Conservation (phyloP, 2,329 filamentous ascomycete genomes). For the Acephala macrosclerotiorum region DNA sequence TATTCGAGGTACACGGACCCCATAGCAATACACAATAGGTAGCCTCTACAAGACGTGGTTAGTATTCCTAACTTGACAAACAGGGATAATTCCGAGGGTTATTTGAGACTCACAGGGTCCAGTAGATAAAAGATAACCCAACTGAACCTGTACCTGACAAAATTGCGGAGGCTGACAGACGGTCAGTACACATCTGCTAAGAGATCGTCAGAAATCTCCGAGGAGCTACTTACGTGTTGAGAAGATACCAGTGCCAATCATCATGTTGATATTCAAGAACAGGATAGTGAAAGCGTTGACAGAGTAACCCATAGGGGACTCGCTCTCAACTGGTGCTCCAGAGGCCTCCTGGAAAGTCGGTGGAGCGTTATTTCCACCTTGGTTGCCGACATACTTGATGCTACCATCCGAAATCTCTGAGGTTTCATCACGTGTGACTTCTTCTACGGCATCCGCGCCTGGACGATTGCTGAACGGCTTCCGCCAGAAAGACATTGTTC, state of each 20-base stretch:
- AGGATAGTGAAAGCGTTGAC: conserved; percentile 63
- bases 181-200: background rate
- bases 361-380: background rate
- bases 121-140: conserved; percentile 65
- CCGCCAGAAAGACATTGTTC: conserved; percentile 7
- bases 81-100: background rate
- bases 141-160: conserved; percentile 65
- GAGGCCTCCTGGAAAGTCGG: conserved; percentile 53
- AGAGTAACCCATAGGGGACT: conserved; percentile 65
- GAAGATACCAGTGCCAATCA: conserved; percentile 64
- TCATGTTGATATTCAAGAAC: conserved; percentile 67
- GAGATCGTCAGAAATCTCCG: background rate
- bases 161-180: conserved; percentile 58
- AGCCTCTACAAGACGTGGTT: conserved; percentile 54
- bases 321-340: conserved; percentile 66
- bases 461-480: background rate
- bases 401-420: conserved; percentile 9
- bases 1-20: conserved; percentile 65
- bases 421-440: background rate
- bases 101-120: background rate
- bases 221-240: conserved; percentile 15
- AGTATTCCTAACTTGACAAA: background rate
- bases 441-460: background rate
- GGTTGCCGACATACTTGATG: conserved; percentile 2
- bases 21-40: conserved; percentile 55